A percentile compares a stretch with the other conserved stretches of the same genome.
phyloP scores from a whole-genome alignment of 208 protist genomes.

The Novymonas esmeraldas region DNA sequence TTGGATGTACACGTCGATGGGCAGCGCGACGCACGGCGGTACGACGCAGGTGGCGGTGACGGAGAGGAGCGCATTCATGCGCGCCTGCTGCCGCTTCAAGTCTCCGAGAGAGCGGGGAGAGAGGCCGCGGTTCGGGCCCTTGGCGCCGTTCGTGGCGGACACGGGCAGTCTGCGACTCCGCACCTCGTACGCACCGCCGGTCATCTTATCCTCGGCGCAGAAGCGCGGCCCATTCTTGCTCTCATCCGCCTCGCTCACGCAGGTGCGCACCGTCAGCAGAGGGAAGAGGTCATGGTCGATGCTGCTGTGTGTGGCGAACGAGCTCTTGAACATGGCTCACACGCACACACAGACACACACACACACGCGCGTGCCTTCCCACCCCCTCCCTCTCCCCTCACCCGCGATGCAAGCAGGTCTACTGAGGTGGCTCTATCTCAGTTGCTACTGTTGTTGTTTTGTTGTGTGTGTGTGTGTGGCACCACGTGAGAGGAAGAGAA shows the following conservation, averaged over 20 bases:
- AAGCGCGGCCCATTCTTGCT: constrained; percentile 82
- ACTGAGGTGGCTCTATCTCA: too few relatives aligned
- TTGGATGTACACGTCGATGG: constrained; percentile 74
- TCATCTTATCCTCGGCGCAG: constrained; percentile 73
- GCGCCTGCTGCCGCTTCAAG: constrained; percentile 36
- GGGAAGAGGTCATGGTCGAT: constrained; percentile 71
- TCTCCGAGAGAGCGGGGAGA: constrained; percentile 4
- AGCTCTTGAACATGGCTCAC: constrained; percentile 48
- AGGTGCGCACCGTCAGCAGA: constrained; percentile 63
- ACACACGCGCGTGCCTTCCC: too few relatives aligned
- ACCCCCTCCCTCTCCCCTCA: too few relatives aligned
- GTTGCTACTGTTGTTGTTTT: too few relatives aligned
- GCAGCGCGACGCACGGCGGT: constrained; percentile 48
- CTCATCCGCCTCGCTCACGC: constrained; percentile 73
- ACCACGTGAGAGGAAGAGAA: not conserved
- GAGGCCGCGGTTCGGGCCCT: not conserved
- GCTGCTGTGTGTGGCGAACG: constrained; percentile 34
- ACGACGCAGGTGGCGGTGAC: constrained; percentile 29
- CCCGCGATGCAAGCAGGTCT: not conserved
- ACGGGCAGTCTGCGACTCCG: constrained; percentile 47
- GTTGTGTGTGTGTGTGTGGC: too few relatives aligned
- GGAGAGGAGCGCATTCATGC: constrained; percentile 54
- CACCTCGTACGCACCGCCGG: constrained; percentile 72
- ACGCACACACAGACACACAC: not conserved
- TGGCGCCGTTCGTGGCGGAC: too few relatives aligned